Conservation (phyloP, 208 protist genomes). For the Trichomonas gallinae region DNA sequence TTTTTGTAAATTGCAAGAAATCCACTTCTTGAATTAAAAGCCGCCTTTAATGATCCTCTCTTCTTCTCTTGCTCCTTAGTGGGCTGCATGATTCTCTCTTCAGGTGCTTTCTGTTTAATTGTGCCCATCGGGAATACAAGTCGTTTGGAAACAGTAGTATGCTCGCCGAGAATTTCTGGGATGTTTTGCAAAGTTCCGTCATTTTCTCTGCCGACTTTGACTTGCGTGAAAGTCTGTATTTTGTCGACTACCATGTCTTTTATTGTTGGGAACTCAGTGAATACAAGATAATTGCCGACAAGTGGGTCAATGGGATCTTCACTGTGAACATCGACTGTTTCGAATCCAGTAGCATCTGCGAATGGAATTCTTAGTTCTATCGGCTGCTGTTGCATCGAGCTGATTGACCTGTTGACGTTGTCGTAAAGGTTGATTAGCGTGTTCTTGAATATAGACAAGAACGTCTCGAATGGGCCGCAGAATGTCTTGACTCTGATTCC, state of each 20-base stretch:
- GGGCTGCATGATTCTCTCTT: not conserved
- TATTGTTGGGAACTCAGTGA: not conserved
- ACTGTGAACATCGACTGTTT: not conserved
- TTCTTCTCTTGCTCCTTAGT: not conserved
- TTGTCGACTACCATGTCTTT: not conserved
- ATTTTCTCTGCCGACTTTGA: not conserved
- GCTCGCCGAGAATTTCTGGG: not conserved
- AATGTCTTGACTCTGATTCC: not conserved
- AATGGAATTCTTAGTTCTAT: not conserved
- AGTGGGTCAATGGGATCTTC: not conserved
- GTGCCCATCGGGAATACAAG: not conserved
- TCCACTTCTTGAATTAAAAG: not conserved
- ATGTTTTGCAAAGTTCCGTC: not conserved
- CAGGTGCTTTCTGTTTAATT: not conserved
- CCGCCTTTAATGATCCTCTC: not conserved
- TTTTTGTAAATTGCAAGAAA: not conserved
- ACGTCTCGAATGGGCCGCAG: not conserved
- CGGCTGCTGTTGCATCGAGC: not conserved
- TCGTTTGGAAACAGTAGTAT: not conserved
- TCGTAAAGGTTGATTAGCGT: not conserved
- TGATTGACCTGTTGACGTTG: not conserved
- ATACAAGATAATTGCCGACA: not conserved
- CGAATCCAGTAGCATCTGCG: not conserved
- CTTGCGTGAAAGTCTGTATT: not conserved
- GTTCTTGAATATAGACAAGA: not conserved